A percentile compares a stretch with the other conserved stretches of the same genome.
These are phyloP conservation scores for Pleurotus salmoneostramineus DNA, from an alignment of 768 basidiomycete species.

Conservation along the genomic window DNA sequence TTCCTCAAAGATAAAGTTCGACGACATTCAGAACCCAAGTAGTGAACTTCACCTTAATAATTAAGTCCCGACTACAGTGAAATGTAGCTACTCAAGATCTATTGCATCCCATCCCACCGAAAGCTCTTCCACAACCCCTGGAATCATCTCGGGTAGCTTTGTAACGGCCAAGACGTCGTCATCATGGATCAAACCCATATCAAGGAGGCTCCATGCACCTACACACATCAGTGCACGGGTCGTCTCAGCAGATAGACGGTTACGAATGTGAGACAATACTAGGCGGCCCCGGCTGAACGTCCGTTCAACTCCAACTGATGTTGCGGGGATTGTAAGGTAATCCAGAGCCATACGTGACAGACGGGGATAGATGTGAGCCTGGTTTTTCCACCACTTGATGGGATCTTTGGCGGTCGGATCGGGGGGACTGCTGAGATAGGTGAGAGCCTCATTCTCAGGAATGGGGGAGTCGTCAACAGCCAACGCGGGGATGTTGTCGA, in stretches of 20 bases:
- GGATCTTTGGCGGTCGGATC: slow-evolving; percentile 13
- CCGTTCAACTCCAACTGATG: slow-evolving; percentile 18
- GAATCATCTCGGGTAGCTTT: background rate
- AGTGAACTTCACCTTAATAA: too few relatives aligned
- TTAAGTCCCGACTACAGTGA: too few relatives aligned
- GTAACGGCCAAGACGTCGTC: slow-evolving; percentile 4
- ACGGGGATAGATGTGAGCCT: slow-evolving; percentile 11
- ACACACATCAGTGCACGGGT: slow-evolving; percentile 19
- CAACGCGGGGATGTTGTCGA: slow-evolving; percentile 11
- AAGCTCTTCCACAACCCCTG: background rate
- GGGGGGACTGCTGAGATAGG: slow-evolving; percentile 14
- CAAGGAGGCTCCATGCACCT: slow-evolving; percentile 16
- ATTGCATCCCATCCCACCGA: background rate
- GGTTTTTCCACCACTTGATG: slow-evolving; percentile 18
- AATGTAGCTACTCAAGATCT: too few relatives aligned
- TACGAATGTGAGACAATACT: slow-evolving; percentile 16
- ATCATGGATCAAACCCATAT: slow-evolving; percentile 6
- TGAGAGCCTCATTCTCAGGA: slow-evolving; percentile 14
- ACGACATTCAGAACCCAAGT: too few relatives aligned
- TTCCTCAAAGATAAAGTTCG: too few relatives aligned
- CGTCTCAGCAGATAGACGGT: slow-evolving; percentile 15
- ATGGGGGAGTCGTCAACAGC: background rate
- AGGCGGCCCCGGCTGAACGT: slow-evolving; percentile 20
- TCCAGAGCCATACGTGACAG: slow-evolving; percentile 24
- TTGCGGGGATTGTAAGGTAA: slow-evolving; percentile 20